These are phyloP conservation scores for Beauveria scarabaeidicola DNA, from an alignment of 2,329 filamentous ascomycete genomes.

Conservation along the genomic window DNA sequence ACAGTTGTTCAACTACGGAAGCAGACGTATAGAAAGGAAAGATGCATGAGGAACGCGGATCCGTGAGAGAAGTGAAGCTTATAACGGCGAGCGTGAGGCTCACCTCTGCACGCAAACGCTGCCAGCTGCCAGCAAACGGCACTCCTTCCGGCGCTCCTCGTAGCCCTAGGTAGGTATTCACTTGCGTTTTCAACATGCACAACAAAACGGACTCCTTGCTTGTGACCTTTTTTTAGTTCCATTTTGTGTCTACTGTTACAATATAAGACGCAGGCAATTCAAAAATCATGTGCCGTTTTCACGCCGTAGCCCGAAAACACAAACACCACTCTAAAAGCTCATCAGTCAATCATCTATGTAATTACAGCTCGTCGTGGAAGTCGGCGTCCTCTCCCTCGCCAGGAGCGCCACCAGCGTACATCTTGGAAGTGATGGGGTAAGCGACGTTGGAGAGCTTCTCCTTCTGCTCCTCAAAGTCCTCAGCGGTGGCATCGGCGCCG, in stretches of 20 bases:
- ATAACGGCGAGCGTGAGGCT: not conserved
- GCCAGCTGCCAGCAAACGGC: not conserved
- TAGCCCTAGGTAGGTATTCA: not conserved
- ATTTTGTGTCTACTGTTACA: conserved; percentile 24
- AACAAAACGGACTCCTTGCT: not conserved
- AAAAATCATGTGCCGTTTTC: conserved; percentile 12
- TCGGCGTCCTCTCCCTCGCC: conserved; percentile 64
- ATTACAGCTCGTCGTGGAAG: conserved; percentile 72
- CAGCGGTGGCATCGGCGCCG: conserved; percentile 69
- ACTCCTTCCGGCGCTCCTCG: not conserved
- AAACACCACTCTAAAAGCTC: conserved; percentile 13
- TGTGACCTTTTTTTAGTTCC: conserved; percentile 4
- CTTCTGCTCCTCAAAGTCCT: conserved; percentile 99
- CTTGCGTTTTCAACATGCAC: not conserved
- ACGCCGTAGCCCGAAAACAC: conserved; percentile 8
- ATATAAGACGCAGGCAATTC: conserved; percentile 15
- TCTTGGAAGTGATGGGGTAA: conserved; percentile 98
- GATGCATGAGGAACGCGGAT: too few relatives aligned
- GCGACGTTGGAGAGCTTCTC: conserved; percentile 96
- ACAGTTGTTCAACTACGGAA: too few relatives aligned
- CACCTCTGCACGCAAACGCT: not conserved
- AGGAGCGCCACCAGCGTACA: conserved; percentile 64
- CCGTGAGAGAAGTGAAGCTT: not conserved
- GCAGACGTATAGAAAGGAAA: not conserved
- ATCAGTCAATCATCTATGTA: conserved; percentile 22